Evolutionary conservation across 163 green algal genomes (phyloP).

Genomic region (Prototheca wickerhamii): DNA sequence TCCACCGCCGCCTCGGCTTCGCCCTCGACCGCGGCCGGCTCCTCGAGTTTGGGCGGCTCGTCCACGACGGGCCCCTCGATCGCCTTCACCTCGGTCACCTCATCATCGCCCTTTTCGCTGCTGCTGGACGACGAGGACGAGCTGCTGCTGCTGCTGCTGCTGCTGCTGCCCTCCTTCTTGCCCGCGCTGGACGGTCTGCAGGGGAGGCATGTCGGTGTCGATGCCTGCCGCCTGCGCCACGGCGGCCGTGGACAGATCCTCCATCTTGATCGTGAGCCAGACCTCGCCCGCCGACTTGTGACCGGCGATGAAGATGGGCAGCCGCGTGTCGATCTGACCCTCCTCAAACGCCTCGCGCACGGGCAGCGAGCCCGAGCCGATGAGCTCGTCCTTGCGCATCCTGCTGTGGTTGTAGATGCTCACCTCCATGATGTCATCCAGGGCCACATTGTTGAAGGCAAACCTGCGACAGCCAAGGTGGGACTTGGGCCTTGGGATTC

Average conservation of each 20-base stretch:
- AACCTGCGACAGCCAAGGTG: background rate
- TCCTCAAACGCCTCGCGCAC: constrained; percentile 29
- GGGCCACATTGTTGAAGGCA: constrained; percentile 27
- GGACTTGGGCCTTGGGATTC: background rate
- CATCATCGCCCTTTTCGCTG: background rate
- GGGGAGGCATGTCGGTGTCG: background rate
- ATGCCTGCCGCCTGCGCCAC: background rate
- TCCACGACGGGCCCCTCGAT: background rate
- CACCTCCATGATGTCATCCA: constrained; percentile 21
- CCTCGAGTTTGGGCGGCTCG: background rate
- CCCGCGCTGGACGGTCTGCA: background rate
- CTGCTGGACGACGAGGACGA: background rate
- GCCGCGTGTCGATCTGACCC: constrained; percentile 16
- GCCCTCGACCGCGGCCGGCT: too few relatives aligned
- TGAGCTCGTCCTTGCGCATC: constrained; percentile 21
- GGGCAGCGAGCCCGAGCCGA: constrained; percentile 19
- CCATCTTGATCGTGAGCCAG: constrained; percentile 18
- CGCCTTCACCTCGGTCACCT: background rate
- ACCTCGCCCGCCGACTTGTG: constrained; percentile 26
- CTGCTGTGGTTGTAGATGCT: constrained; percentile 24
- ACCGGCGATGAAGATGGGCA: constrained; percentile 21
- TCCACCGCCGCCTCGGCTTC: too few relatives aligned
- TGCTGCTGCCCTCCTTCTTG: background rate
- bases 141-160: background rate
- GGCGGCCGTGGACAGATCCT: background rate